phyloP scores from a whole-genome alignment of 768 basidiomycete species.

The Termitomyces eurrhizus region DNA sequence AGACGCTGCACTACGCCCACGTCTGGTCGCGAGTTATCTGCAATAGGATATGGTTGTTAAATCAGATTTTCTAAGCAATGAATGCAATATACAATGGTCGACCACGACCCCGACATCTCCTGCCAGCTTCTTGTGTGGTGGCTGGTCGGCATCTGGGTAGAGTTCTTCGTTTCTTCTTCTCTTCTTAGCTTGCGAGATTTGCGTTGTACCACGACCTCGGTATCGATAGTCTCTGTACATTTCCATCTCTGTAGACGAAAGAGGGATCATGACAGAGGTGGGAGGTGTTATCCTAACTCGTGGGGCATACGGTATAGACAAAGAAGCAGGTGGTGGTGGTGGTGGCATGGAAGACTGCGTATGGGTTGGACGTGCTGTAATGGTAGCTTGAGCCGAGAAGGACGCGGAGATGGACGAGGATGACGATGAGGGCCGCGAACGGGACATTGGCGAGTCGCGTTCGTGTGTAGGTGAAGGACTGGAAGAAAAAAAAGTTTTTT shows the following conservation, averaged over 20 bases:
- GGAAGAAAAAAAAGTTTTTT: slow-evolving; percentile 21
- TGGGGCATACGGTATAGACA: slow-evolving; percentile 61
- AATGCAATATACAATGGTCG: slow-evolving; percentile 64
- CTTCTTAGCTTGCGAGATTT: slow-evolving; percentile 30
- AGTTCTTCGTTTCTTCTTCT: slow-evolving; percentile 26
- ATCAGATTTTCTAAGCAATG: background rate
- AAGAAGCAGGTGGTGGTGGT: slow-evolving; percentile 26
- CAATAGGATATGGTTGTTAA: background rate
- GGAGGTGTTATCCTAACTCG: slow-evolving; percentile 57
- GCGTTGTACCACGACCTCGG: slow-evolving; percentile 52
- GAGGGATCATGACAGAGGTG: slow-evolving; percentile 57
- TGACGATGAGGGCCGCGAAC: slow-evolving; percentile 34
- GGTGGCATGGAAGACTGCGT: slow-evolving; percentile 28
- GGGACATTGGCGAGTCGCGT: slow-evolving; percentile 25
- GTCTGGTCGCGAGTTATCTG: slow-evolving; percentile 93
- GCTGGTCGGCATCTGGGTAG: slow-evolving; percentile 34
- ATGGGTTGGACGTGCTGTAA: slow-evolving; percentile 7
- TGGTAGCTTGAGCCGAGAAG: slow-evolving; percentile 11
- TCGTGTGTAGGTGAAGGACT: slow-evolving; percentile 22
- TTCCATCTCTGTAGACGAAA: slow-evolving; percentile 60
- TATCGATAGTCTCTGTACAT: slow-evolving; percentile 53
- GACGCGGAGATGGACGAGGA: slow-evolving; percentile 27
- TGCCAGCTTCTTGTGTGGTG: slow-evolving; percentile 46
- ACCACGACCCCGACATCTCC: slow-evolving; percentile 75
- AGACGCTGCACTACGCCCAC: slow-evolving; percentile 81